Conservation (phyloP, 2,329 filamentous ascomycete genomes). For the Fusarium sp. region DNA sequence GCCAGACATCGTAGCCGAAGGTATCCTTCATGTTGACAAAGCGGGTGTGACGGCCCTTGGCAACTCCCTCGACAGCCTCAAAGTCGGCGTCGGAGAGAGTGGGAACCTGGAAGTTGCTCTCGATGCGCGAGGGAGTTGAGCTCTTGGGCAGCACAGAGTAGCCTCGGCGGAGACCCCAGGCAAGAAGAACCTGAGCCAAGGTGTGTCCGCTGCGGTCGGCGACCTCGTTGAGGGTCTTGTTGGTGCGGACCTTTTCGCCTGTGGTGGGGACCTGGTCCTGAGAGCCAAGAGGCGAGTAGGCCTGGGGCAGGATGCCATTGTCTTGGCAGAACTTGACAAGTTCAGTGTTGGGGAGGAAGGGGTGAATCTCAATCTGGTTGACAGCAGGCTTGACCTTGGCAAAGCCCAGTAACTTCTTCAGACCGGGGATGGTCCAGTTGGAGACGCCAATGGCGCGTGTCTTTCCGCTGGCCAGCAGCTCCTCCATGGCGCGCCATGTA, state of each 20-base stretch:
- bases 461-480: conserved; percentile 58
- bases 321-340: conserved; percentile 65
- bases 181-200: conserved; percentile 64
- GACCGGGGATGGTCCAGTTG: conserved; percentile 60
- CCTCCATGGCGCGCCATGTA: conserved; percentile 69
- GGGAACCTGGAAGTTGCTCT: conserved; percentile 44
- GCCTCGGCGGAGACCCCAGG: conserved; percentile 73
- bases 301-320: conserved; percentile 63
- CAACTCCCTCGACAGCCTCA: conserved; percentile 51
- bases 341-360: conserved; percentile 58
- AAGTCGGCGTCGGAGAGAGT: conserved; percentile 66
- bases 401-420: conserved; percentile 48
- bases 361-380: conserved; percentile 59
- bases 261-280: conserved; percentile 51
- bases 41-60: conserved; percentile 71
- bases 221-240: conserved; percentile 59
- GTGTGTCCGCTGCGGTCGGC: conserved; percentile 64
- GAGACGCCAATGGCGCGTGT: conserved; percentile 62
- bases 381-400: conserved; percentile 62
- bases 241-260: conserved; percentile 47
- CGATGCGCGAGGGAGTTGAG: conserved; percentile 73
- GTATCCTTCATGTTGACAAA: conserved; percentile 88
- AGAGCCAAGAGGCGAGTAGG: conserved; percentile 73
- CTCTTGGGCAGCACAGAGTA: conserved; percentile 79
- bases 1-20: conserved; percentile 79